Conservation (phyloP, 1,284 basidiomycete genomes). For the Papiliotrema nemorosa region DNA sequence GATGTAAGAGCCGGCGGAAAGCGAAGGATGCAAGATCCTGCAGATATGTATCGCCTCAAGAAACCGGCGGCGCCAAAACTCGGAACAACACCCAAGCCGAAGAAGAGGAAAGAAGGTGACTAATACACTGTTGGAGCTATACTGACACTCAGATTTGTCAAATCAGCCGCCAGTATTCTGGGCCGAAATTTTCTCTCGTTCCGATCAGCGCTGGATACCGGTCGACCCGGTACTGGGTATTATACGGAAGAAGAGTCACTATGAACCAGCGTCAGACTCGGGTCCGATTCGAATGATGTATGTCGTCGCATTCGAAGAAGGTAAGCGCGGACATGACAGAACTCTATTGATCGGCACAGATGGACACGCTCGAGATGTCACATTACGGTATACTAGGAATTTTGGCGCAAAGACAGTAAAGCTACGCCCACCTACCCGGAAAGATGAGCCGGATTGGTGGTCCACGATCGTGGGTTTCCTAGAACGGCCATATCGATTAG, state of each 20-base stretch:
- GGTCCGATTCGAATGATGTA: slow-evolving; percentile 86
- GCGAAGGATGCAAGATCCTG: slow-evolving; percentile 32
- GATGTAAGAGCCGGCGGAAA: slow-evolving; percentile 35
- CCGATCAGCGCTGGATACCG: slow-evolving; percentile 87
- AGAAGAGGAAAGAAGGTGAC: slow-evolving; percentile 27
- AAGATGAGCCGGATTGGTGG: slow-evolving; percentile 82
- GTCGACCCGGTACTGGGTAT: slow-evolving; percentile 81
- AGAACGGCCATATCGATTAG: slow-evolving; percentile 72
- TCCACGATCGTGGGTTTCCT: slow-evolving; percentile 61
- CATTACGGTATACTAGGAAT: slow-evolving; percentile 64
- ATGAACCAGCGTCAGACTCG: slow-evolving; percentile 64
- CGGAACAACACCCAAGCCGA: slow-evolving; percentile 25
- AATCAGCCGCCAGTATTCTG: slow-evolving; percentile 82
- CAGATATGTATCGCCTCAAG: slow-evolving; percentile 39
- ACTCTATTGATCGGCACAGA: slow-evolving; percentile 47
- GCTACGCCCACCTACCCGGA: slow-evolving; percentile 65
- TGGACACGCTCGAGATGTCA: slow-evolving; percentile 56
- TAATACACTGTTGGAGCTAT: neutral
- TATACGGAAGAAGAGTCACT: slow-evolving; percentile 74
- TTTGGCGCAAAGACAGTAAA: slow-evolving; percentile 80
- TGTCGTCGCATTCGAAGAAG: slow-evolving; percentile 91
- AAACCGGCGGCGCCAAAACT: slow-evolving; percentile 26
- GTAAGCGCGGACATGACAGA: slow-evolving; percentile 52
- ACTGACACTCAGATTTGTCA: slow-evolving; percentile 31
- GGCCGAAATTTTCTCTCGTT: slow-evolving; percentile 93